phyloP scores from a whole-genome alignment of 2,329 filamentous ascomycete species.

The Salinomyces thailandicus region DNA sequence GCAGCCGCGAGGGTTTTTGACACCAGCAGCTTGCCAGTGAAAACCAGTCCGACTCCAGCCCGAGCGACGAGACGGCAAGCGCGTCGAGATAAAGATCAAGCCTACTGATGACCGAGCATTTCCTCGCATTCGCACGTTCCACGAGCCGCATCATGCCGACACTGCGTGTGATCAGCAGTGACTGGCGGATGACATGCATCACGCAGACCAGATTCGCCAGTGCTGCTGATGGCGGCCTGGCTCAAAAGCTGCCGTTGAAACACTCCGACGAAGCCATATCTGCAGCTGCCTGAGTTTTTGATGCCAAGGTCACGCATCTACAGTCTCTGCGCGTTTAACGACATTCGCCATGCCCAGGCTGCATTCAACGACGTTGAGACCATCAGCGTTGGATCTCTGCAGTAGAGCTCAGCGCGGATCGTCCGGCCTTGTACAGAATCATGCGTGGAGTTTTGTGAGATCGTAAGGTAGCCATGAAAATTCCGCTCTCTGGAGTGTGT shows the following conservation, averaged over 20 bases:
- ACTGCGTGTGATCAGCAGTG: slow-evolving; percentile 6
- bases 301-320: slow-evolving; percentile 15
- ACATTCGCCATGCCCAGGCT: no score
- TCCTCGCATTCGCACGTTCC: slow-evolving; percentile 25
- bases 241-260: slow-evolving; percentile 5
- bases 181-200: slow-evolving; percentile 7
- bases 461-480: no score
- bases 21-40: slow-evolving; percentile 14
- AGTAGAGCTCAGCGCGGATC: no score
- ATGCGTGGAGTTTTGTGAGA: no score
- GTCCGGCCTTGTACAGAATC: no score
- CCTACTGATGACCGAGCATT: background rate
- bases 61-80: slow-evolving; percentile 8
- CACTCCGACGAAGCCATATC: slow-evolving; percentile 22
- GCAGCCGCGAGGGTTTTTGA: no score
- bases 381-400: no score
- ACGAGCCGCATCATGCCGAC: slow-evolving; percentile 27
- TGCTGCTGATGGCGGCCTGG: background rate
- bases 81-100: slow-evolving; percentile 7
- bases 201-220: slow-evolving; percentile 13
- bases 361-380: no score
- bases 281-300: slow-evolving; percentile 12
- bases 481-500: no score
- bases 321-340: slow-evolving; percentile 10
- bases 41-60: slow-evolving; percentile 2